Conservation (phyloP, 2,329 filamentous ascomycete species). For the Lasiodiplodia gonubiensis region DNA sequence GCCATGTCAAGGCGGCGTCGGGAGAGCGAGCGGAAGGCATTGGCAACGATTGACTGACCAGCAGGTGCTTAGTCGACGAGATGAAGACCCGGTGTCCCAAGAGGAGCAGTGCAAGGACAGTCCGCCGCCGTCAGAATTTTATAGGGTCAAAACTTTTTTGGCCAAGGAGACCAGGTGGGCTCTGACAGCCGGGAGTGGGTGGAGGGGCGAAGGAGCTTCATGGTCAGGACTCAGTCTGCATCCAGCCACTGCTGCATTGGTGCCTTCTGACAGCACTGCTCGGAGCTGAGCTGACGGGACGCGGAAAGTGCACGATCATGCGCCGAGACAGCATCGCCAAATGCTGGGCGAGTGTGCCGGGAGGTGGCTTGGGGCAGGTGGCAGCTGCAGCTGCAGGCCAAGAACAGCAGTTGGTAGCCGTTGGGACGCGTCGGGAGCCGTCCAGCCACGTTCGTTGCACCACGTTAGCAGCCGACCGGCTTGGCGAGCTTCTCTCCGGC, state of each 20-base stretch:
- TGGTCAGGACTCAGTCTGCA: slow-evolving; percentile 13
- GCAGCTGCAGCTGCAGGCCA: background rate
- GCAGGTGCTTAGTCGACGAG: background rate
- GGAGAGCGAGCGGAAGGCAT: slow-evolving; percentile 19
- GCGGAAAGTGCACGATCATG: slow-evolving; percentile 3
- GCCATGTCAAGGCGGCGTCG: background rate
- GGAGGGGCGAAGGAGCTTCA: background rate
- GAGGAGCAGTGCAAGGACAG: background rate
- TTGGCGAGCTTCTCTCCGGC: slow-evolving; percentile 20
- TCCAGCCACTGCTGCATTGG: slow-evolving; percentile 9
- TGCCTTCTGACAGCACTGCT: background rate
- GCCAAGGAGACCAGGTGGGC: background rate
- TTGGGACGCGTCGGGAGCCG: slow-evolving; percentile 22
- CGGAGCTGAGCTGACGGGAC: slow-evolving; percentile 16
- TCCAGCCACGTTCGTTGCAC: slow-evolving; percentile 19
- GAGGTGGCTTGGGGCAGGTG: slow-evolving; percentile 1
- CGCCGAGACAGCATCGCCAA: slow-evolving; percentile 14
- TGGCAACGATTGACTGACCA: slow-evolving; percentile 10
- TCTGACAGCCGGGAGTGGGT: background rate
- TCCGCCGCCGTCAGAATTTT: slow-evolving; percentile 13
- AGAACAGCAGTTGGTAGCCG: background rate
- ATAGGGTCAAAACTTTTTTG: background rate
- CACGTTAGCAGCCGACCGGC: slow-evolving; percentile 15
- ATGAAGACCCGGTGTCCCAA: slow-evolving; percentile 21
- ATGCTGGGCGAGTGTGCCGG: background rate